Evolutionary conservation across 2,329 filamentous ascomycete species (phyloP), one percentile per base, ranked within the genome.

Genomic region (Lojkania enalia): DNA sequence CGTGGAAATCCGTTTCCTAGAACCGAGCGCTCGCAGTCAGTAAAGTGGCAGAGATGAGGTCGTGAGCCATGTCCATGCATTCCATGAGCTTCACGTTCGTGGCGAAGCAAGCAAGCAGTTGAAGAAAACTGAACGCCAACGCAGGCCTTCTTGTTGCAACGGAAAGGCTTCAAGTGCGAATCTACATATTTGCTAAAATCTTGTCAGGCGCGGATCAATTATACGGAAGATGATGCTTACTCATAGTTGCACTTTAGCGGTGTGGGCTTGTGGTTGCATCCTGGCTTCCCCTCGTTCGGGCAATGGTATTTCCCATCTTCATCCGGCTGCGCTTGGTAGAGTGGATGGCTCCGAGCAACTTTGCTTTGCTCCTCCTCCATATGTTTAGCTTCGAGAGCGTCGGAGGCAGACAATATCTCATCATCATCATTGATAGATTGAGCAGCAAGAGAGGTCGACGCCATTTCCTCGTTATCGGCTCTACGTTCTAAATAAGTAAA

Each of bases 161-260:
- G 86, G 76, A 96, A 97, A 13, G 92, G 92, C 81, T 95, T 96
- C 65, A 96, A 73, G 74, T 97, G 92, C 20, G 92, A 96, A 73
- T 97, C 92, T 58, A 97, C 85, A 62, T 94, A 96, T 80, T 97
- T 97, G 81, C 91, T 96, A 67, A 37, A 39, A 30, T 31, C 20
- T 57, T 61, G 51, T 61, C 48, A 67, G 46, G 15, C n/a, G n/a
- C n/a, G n/a, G 25, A 9, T n/a, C 43, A 33, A 16, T 14, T 12
- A 33, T n/a, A n/a, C n/a, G 31, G 44, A 27, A 16, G 20, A 20
- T 19, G 27, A 41, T 32, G 15, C 89, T 82, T 86, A 95, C 91
- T 96, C 91, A 69, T 96, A 97, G 75, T 96, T 95, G 84, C 92
- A 96, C 82, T 96, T 96, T 60, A 97, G 87, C 77, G 95, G 94